A percentile compares a stretch with the other conserved stretches of the same genome.
phyloP scores from a whole-genome alignment of 495 filamentous ascomycete species.

The Copromyces sp. region DNA sequence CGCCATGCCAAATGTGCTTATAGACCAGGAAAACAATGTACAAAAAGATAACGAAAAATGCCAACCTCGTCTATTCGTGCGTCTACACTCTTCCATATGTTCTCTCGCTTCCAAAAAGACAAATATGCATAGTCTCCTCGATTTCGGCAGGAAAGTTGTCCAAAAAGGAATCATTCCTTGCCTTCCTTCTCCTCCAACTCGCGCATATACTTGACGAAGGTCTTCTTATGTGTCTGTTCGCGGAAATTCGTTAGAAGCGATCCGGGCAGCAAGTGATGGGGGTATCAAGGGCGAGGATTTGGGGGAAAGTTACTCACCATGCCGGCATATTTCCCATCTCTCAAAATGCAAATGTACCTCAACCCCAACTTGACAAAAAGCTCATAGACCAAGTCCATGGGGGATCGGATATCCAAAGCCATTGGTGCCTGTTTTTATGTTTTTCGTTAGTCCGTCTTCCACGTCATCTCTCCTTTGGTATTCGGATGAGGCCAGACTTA shows the following conservation, averaged over 20 bases:
- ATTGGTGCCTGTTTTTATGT: constrained; percentile 54
- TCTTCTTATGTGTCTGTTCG: constrained; percentile 74
- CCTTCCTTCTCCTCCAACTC: constrained; percentile 56
- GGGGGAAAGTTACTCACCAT: constrained; percentile 46
- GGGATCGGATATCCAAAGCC: constrained; percentile 75
- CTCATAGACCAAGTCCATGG: constrained; percentile 94
- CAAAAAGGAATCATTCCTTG: constrained; percentile 3
- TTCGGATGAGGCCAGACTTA: constrained; percentile 19
- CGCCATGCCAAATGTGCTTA: neutral
- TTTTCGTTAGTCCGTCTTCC: neutral
- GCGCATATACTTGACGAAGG: constrained; percentile 89
- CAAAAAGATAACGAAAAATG: neutral
- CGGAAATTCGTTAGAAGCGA: constrained; percentile 13
- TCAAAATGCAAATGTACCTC: constrained; percentile 83
- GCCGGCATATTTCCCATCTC: constrained; percentile 75
- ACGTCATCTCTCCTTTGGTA: no score
- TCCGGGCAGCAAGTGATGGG: neutral
- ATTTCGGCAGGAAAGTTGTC: neutral
- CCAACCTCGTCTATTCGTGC: neutral
- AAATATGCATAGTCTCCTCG: neutral
- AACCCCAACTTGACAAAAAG: constrained; percentile 92
- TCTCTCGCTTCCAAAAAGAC: neutral
- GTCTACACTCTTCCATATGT: neutral
- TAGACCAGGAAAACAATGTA: neutral
- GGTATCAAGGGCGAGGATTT: neutral